Conservation (phyloP, 1,284 basidiomycete genomes). For the Ustilago trichophora region DNA sequence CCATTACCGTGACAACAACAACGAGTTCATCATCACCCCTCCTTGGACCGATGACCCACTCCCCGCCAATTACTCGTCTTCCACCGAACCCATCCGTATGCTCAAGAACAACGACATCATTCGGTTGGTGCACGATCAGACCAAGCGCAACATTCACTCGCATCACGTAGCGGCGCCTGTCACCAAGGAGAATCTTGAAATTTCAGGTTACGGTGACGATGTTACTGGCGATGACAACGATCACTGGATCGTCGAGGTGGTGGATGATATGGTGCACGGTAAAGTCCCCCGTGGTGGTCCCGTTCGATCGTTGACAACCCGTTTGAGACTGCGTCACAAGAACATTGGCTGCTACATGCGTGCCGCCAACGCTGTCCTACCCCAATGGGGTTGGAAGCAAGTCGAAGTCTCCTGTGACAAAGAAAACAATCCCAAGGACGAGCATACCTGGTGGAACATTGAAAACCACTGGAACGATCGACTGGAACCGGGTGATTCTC, state of each 20-base stretch:
- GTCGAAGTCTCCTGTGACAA: constrained; percentile 93
- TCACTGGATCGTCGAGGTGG: constrained; percentile 91
- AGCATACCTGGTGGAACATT: constrained; percentile 96
- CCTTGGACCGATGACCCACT: constrained; percentile 74
- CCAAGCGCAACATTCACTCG: constrained; percentile 90
- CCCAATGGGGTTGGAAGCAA: constrained; percentile 99
- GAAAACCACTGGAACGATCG: constrained; percentile 95
- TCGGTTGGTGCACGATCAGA: constrained; percentile 81
- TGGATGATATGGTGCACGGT: constrained; percentile 76
- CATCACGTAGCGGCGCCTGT: constrained; percentile 87
- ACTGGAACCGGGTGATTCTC: constrained; percentile 82
- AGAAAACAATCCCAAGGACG: constrained; percentile 82
- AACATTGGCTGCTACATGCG: constrained; percentile 76
- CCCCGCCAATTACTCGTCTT: constrained; percentile 44
- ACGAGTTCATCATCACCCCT: constrained; percentile 86
- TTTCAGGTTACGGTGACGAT: constrained; percentile 88
- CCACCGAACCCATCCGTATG: constrained; percentile 69
- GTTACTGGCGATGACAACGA: constrained; percentile 88
- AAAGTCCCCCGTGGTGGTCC: constrained; percentile 73
- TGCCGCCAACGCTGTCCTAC: constrained; percentile 86
- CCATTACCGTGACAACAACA: constrained; percentile 98
- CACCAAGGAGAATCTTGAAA: constrained; percentile 88
- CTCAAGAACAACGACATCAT: constrained; percentile 81
- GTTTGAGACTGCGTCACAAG: constrained; percentile 83
- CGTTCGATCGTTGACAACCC: constrained; percentile 89